Base-by-base conservation (phyloP, 345 rosid genomes). In the Linum usitatissimum region DNA sequence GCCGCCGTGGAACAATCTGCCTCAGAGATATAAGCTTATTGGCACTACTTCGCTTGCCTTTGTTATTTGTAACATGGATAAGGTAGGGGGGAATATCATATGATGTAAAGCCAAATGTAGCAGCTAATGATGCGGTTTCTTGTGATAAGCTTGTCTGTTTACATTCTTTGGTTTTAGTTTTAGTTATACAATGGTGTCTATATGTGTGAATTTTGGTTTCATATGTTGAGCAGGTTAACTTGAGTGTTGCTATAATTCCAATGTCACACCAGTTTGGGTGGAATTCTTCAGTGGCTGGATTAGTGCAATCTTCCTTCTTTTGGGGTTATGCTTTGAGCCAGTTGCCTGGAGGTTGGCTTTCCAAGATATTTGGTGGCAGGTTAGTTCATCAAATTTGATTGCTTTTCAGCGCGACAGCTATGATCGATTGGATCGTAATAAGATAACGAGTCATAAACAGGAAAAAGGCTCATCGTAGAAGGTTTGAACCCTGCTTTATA, bases 271-370 rank as follows among this genome's bases (percentile, higher is more conserved):
- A 84, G 71, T 89, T 86, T 59, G 98, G 96, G 61, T 89, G 91
- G 96, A 89, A 76, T 77, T 70, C 96, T 31, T 82, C 98, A 3
- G 73, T 78, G 38, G 96, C 96, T 4, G 98, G 98, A 1, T 70
- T 86, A 72, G 98, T 89, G 62, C 95, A 89, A 74, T 91, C 98
- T 1, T 91, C 96, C 0, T 91, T 91, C 84, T 91, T 91, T 66
- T 88, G 90, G 95, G 98, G 96, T 21, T 91, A 91, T 73, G 96
- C 98, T 0, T 71, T 91, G 82, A 91, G 96, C 68, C 98, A 92
- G 73, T 80, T 86, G 76, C 95, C 96, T 17, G 95, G 96, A 18
- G 96, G 95, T 57, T 92, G 96, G 98, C 88, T 89, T 66, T 70
- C 98, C 61, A 92, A 86, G 84, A 70, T 81, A 68, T 85, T 89